phyloP scores from a whole-genome alignment of 495 filamentous ascomycete species.

The Aspergillus incahuasiensis region DNA sequence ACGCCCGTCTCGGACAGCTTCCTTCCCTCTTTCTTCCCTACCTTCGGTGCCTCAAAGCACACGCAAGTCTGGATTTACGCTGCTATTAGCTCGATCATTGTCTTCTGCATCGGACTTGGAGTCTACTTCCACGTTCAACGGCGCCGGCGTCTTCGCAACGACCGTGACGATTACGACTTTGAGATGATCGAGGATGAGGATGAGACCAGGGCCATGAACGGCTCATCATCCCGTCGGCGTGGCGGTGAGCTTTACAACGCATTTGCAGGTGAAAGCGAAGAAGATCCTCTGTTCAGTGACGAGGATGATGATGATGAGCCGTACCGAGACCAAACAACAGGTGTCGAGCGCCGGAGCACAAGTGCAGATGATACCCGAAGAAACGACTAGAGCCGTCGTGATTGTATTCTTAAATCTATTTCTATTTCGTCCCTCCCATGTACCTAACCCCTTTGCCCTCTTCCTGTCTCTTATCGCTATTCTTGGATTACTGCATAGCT shows the following conservation, averaged over 20 bases:
- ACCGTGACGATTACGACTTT: slow-evolving; percentile 89
- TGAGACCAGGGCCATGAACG: slow-evolving; percentile 52
- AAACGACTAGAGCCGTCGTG: slow-evolving; percentile 14
- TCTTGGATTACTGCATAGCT: slow-evolving; percentile 9
- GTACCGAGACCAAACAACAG: slow-evolving; percentile 31
- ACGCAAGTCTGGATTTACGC: slow-evolving; percentile 97
- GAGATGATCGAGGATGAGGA: slow-evolving; percentile 87
- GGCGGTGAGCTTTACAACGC: slow-evolving; percentile 90
- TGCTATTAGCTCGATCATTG: slow-evolving; percentile 70
- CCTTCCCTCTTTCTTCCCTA: slow-evolving; percentile 86
- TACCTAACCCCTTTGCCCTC: slow-evolving; percentile 10
- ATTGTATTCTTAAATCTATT: slow-evolving; percentile 13
- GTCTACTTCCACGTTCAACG: slow-evolving; percentile 76
- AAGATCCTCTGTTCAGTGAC: slow-evolving; percentile 55
- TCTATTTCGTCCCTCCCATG: background rate
- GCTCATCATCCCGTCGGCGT: slow-evolving; percentile 45
- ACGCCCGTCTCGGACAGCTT: slow-evolving; percentile 52
- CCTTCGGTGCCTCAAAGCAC: slow-evolving; percentile 85
- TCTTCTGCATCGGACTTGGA: slow-evolving; percentile 77
- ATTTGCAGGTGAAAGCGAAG: slow-evolving; percentile 78
- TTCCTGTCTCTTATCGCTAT: slow-evolving; percentile 1
- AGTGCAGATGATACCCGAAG: slow-evolving; percentile 19
- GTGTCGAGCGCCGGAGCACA: slow-evolving; percentile 12
- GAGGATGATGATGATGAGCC: slow-evolving; percentile 52
- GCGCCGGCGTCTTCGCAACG: slow-evolving; percentile 68